Base-by-base conservation (phyloP, 192 early-diverging fungal genomes). In the Lobosporangium transversale region DNA sequence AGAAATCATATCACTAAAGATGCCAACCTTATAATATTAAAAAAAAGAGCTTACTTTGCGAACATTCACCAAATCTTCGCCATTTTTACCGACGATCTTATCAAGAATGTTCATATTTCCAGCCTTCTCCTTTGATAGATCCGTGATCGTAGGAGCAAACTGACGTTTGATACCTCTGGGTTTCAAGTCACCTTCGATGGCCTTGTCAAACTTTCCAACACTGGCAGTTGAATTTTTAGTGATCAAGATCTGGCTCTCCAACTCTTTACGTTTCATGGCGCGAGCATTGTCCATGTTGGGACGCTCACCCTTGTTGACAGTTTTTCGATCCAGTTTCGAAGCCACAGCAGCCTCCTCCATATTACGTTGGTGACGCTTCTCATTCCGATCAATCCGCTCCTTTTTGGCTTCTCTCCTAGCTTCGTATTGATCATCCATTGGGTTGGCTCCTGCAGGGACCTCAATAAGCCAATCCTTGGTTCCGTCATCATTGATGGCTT, bases 401-500 rank as follows among this genome's bases (percentile, higher is more conserved):
- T 92, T 92, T 88, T 98, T 98, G 62, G 91, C 96, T 14, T 91
- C 89, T 50, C 89, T 79, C 35, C 80, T 71, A 58, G 87, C 90
- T 53, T 86, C 86, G 82, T 93, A 98, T 78, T 92, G 89, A 80
- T 99, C 97, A 48, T 90, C 88, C 79, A 90, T 93, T 32, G 90
- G 92, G 82, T 99, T 94, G 23, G 82, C 86, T 52, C 88, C 86
- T 29, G 82, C 74, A n/a, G 93, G 93, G 1, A 99, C 94, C 80
- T 96, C 94, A 47, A 95, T 91, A 63, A 97, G 71, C 98, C 98
- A 99, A 78, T 95, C 94, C 61, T 92, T 84, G 56, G 87, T 68
- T 20, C 89, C 87, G 37, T 94, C 89, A 45, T 94, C 89, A 63
- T 91, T 90, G 62, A 87, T 85, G 55, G 89, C 88, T 69, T 90